Evolutionary conservation across 306 rosid species (phyloP), one percentile per base, ranked within the genome.

Genomic region (Potentilla sterilis): DNA sequence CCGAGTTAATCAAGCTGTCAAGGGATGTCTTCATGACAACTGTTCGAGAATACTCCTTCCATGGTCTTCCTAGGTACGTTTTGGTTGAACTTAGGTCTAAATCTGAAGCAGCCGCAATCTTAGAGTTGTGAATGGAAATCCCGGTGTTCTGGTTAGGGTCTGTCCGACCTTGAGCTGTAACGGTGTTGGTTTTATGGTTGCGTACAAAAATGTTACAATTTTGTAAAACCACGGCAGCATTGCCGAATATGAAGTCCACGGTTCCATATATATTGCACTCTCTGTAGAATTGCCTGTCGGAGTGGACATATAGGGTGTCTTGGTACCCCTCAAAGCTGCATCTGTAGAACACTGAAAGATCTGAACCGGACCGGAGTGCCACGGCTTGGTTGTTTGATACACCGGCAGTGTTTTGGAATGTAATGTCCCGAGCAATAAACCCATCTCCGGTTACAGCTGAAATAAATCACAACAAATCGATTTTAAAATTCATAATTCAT

Each of bases 221-320:
- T 76, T 93, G 98, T 1, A 93, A n/a, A 3, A 93, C 98, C 0
- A 80, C 95, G 0, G 94, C 97, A 0, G 96, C 97, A 1, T 92
- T 90, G 3, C 97, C 97, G 4, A 92, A 92, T 43, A 92, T 90
- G 15, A 92, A 92, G 46, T 92, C 96, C 2, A 92, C 96, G 0
- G 97, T 92, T 16, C 97, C 97, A 15, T 90, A 90, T 0, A 92
- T 90, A 83, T 88, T 84, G 68, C 97, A 92, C 57, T 92, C 90
- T 11, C 83, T 79, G 8, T 90, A 93, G 43, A 93, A 93, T 80
- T 93, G 98, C 13, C 98, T 74, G 16, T 87, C 83, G 0, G 98
- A 86, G 42, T 86, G 80, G 14, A 89, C 96, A 51, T 90, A 89
- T 1, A 93, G 83, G 40, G 98, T 93, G 80, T 93, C 98, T 80